Evolutionary conservation across 371 early-diverging fungal species (phyloP).

Genomic region (Lichtheimia ramosa): DNA sequence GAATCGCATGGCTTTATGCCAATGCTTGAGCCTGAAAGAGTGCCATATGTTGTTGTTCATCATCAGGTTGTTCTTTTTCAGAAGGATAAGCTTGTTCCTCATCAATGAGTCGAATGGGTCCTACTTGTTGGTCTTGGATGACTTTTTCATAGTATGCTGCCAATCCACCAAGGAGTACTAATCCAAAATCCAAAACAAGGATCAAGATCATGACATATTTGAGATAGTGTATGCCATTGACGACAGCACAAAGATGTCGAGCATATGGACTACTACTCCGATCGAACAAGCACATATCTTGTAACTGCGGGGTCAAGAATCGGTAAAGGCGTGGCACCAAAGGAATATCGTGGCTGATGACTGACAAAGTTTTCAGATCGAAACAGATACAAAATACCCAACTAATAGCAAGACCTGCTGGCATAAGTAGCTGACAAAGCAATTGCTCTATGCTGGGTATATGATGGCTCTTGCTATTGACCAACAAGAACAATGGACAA

Average conservation of each 20-base stretch:
- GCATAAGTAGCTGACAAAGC: conserved; percentile 37
- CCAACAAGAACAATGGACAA: conserved; percentile 36
- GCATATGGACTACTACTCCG: not conserved
- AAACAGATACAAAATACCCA: conserved; percentile 44
- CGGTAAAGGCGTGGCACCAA: too few relatives aligned
- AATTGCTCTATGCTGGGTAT: conserved; percentile 14
- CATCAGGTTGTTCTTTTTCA: too few relatives aligned
- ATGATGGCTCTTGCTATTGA: not conserved
- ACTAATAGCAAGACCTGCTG: conserved; percentile 37
- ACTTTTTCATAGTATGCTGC: too few relatives aligned
- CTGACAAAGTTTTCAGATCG: conserved; percentile 29
- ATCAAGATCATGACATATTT: conserved; percentile 32
- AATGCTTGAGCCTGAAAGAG: too few relatives aligned
- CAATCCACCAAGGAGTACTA: conserved; percentile 8
- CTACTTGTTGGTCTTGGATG: too few relatives aligned
- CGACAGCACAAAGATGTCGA: conserved; percentile 5
- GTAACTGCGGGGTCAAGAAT: too few relatives aligned
- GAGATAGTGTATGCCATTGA: conserved; percentile 21
- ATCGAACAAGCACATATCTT: conserved; percentile 16
- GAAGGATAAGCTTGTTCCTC: too few relatives aligned
- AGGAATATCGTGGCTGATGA: too few relatives aligned
- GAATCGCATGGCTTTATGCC: too few relatives aligned
- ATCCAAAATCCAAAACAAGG: conserved; percentile 24
- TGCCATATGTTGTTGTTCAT: too few relatives aligned
- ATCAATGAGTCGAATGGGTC: too few relatives aligned